phyloP scores from a whole-genome alignment of 306 rosid species.

The cucumber (Cucumis sativus) region DNA sequence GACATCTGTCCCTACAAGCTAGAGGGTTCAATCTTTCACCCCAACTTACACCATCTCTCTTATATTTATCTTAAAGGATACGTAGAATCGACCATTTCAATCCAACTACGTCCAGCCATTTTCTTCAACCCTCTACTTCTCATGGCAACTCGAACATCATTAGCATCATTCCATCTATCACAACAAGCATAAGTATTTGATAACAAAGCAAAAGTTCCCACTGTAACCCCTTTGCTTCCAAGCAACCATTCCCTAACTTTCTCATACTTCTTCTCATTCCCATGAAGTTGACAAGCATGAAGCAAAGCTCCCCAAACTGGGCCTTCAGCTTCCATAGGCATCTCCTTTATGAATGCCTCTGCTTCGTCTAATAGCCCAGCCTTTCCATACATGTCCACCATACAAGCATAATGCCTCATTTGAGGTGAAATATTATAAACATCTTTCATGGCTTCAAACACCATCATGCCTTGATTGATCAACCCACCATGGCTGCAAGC shows the following conservation, averaged over 20 bases:
- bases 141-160: conserved; percentile 38
- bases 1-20: no score
- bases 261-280: conserved; percentile 40
- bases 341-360: conserved; percentile 29
- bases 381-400: conserved; percentile 36
- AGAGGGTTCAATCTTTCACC: no score
- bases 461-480: conserved; percentile 24
- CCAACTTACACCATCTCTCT: neutral
- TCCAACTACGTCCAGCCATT: conserved; percentile 46
- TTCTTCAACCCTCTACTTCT: conserved; percentile 47
- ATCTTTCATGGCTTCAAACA: conserved; percentile 50
- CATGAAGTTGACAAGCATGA: conserved; percentile 55
- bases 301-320: conserved; percentile 66
- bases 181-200: conserved; percentile 52
- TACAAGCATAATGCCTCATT: conserved; percentile 19
- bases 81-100: conserved; percentile 12
- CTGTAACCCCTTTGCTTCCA: conserved; percentile 17
- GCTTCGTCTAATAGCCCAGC: conserved; percentile 57
- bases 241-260: conserved; percentile 30
- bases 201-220: conserved; percentile 53
- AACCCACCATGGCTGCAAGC: conserved; percentile 59
- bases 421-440: conserved; percentile 23
- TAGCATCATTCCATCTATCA: conserved; percentile 61
- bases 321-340: conserved; percentile 25
- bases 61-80: neutral